phyloP scores from a whole-genome alignment of 345 rosid species.

The Arabis hirsuta region DNA sequence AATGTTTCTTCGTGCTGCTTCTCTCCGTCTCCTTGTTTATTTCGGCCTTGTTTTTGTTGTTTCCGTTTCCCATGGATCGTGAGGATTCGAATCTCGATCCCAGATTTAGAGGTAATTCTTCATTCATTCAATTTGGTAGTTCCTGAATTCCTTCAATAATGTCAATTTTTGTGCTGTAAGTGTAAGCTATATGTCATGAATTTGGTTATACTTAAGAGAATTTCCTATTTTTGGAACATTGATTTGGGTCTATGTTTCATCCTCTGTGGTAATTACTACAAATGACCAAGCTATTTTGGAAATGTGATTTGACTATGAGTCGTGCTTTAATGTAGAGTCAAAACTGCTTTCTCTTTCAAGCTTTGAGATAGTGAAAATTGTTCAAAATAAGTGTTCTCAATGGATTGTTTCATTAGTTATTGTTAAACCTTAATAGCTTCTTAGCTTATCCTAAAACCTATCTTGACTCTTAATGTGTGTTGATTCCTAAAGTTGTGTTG shows the following conservation, averaged over 20 bases:
- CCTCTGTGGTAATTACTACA: slow-evolving; percentile 5
- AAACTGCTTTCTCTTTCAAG: slow-evolving; percentile 9
- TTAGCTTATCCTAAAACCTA: slow-evolving; percentile 8
- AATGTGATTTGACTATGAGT: slow-evolving; percentile 18
- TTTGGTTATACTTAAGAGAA: slow-evolving; percentile 4
- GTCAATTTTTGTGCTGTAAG: slow-evolving; percentile 1
- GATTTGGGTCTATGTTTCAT: slow-evolving; percentile 10
- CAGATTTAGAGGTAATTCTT: slow-evolving; percentile 62
- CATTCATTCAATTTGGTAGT: not conserved
- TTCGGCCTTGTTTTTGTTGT: slow-evolving; percentile 83
- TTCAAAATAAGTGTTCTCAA: not conserved
- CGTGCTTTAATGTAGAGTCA: slow-evolving; percentile 23
- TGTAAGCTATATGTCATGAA: not conserved
- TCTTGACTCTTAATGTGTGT: not conserved
- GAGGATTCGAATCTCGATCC: slow-evolving; percentile 71
- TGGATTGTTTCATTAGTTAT: not conserved
- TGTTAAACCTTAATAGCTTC: not conserved
- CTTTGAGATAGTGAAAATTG: not conserved
- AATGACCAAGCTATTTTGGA: slow-evolving; percentile 28
- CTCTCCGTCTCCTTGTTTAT: slow-evolving; percentile 66
- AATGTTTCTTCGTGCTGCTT: slow-evolving; percentile 60
- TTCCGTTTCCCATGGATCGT: slow-evolving; percentile 68
- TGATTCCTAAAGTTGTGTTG: slow-evolving; percentile 5
- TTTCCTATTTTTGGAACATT: slow-evolving; percentile 13
- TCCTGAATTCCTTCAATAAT: not conserved